Conservation (phyloP, 2,329 filamentous ascomycete genomes). For the Diaporthe ilicicola region DNA sequence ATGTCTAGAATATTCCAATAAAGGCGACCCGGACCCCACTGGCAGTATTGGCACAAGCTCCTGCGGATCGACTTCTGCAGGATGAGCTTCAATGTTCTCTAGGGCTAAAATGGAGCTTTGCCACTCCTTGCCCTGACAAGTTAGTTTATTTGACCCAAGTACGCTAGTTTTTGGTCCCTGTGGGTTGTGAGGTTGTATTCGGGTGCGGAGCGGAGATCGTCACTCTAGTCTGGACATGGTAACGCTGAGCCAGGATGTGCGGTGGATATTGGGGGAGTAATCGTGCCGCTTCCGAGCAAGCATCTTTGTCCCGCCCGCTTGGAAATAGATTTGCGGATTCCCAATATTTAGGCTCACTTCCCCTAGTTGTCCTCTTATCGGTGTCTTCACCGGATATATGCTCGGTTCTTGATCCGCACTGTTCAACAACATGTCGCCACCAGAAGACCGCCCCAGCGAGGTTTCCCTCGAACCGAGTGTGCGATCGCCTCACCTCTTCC, state of each 20-base stretch:
- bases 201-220: background rate
- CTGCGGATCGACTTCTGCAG: background rate
- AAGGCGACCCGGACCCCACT: no score
- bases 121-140: background rate
- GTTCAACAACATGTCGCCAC: background rate
- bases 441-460: background rate
- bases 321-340: background rate
- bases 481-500: background rate
- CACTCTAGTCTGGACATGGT: background rate
- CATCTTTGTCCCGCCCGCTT: background rate
- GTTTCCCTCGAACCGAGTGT: background rate
- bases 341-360: background rate
- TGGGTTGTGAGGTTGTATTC: background rate
- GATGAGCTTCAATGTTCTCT: background rate
- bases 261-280: background rate
- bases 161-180: background rate
- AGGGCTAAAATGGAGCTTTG: background rate
- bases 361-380: background rate
- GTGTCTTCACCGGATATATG: no score
- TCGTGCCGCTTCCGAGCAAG: background rate
- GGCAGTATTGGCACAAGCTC: background rate
- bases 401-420: background rate
- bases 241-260: background rate
- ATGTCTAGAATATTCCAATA: no score
- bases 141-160: background rate